Evolutionary conservation across 1,139 yeast genomes (phyloP), one percentile per base, ranked within the genome.

Genomic region (Blastobotrys persicus): DNA sequence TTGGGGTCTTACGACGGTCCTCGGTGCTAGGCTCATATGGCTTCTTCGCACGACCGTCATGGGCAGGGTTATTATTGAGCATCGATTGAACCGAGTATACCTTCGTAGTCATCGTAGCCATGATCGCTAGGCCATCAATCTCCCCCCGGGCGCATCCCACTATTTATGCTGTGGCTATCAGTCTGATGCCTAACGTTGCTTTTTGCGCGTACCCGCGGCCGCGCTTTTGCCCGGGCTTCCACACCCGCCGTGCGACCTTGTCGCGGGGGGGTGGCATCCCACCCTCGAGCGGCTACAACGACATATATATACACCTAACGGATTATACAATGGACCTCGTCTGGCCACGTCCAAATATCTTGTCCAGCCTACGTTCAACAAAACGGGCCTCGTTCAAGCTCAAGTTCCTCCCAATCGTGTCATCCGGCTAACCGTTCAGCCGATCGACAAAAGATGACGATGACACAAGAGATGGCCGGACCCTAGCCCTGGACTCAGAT

Each of bases 1-100:
- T 79, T 19, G 88, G 88, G 4, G 86, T 80, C 55, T 60, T 62
- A 13, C 62, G 52, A 4, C 63, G 51, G 45, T 54, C 60, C 14
- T 34, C 39, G 45, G 9, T 9, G 9, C 9, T 9, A 6, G 28
- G 9, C 20, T 34, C 39, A 17, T 34, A 34, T 13, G 39, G 39
- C 39, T 34, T 34, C 39, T 34, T 34, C 12, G 12, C 11, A 16
- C 16, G 39, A 4, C 16, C 20, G 39, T 11, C 20, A 6, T 34
- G 39, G 39, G 13, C 20, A 9, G 9, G 9, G 6, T 12, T 18
- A 3, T 11, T 16, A 20, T 34, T 34, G 11, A 34, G 39, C 39
- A 34, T 12, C 11, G 39, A 34, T 4, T 34, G 39, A 3, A 34
- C 39, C 18, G 39, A 34, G 17, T 34, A 34, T 20, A 34, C 16